These are phyloP conservation scores for Artemisia tridentata DNA, from an alignment of 129 eudicot genomes.

Conservation along the genomic window DNA sequence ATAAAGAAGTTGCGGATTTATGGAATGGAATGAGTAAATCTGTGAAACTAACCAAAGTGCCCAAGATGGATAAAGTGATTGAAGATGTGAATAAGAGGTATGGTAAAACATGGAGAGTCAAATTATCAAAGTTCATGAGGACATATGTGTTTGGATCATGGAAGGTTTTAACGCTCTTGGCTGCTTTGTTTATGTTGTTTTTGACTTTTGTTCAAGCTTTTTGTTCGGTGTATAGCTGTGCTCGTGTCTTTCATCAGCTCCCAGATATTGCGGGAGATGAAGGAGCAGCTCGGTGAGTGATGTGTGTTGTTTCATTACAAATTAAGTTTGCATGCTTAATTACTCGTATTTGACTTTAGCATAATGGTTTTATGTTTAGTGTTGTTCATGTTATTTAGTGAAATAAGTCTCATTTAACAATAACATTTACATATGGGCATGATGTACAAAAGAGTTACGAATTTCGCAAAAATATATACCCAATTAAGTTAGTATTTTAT, in stretches of 20 bases:
- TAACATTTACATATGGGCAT: too few species aligned
- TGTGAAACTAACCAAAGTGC: constrained; percentile 53
- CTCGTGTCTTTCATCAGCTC: constrained; percentile 24
- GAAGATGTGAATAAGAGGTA: constrained; percentile 59
- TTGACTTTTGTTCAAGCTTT: constrained; percentile 48
- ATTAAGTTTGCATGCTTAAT: background rate
- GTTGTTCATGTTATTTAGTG: too few species aligned
- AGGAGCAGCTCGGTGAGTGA: background rate
- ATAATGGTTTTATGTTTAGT: too few species aligned
- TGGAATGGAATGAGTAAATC: constrained; percentile 79
- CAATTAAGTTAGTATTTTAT: too few species aligned
- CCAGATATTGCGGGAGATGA: constrained; percentile 21
- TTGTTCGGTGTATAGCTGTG: constrained; percentile 41
- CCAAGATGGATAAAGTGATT: constrained; percentile 50
- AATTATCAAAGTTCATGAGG: constrained; percentile 35
- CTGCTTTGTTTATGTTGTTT: constrained; percentile 40
- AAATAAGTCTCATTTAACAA: too few species aligned
- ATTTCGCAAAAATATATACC: too few species aligned
- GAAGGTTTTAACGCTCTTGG: constrained; percentile 48
- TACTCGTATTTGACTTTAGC: too few species aligned
- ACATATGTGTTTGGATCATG: constrained; percentile 50
- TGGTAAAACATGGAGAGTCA: constrained; percentile 53
- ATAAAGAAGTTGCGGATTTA: constrained; percentile 57
- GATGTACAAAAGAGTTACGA: too few species aligned
- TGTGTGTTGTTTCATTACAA: background rate